Percentiles rank a stretch among this genome's conserved stretches.
phyloP scores from a whole-genome alignment of 805 yeast genomes.

The Ogataea ramenticola region DNA sequence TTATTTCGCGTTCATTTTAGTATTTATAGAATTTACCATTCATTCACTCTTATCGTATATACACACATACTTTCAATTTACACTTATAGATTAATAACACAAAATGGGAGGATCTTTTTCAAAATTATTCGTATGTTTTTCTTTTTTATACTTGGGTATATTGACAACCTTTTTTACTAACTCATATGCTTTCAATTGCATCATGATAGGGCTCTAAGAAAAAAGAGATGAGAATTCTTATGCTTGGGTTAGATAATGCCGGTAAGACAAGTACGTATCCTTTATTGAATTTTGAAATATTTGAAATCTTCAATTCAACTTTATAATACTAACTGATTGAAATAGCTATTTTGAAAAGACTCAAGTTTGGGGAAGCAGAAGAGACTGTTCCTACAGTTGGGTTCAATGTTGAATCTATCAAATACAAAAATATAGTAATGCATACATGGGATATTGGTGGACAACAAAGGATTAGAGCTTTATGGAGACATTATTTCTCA shows the following conservation, averaged over 20 bases:
- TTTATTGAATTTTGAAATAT: neutral
- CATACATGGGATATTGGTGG: conserved; percentile 91
- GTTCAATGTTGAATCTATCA: conserved; percentile 71
- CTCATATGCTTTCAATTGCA: neutral
- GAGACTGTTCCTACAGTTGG: conserved; percentile 92
- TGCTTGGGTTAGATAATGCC: conserved; percentile 91
- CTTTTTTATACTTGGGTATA: no score
- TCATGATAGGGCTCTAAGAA: conserved; percentile 6
- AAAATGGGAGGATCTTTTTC: conserved; percentile 17
- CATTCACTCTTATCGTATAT: no score
- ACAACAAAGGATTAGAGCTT: conserved; percentile 82
- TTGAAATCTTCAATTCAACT: no score
- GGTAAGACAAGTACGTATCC: conserved; percentile 62
- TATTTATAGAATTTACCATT: no score
- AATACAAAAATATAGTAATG: conserved; percentile 36
- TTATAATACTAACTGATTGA: no score
- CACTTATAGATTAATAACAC: no score
- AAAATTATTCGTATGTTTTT: conserved; percentile 11
- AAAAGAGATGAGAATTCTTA: conserved; percentile 49
- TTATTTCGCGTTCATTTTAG: no score
- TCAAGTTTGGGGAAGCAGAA: conserved; percentile 67
- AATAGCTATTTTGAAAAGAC: conserved; percentile 66
- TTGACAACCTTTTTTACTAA: no score
- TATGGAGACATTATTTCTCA: conserved; percentile 94
- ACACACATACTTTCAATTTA: no score